A percentile compares a stretch with the other conserved stretches of the same genome.
These are phyloP conservation scores for Amphibolis antarctica DNA, from an alignment of 106 monocot species.

Conservation along the genomic window DNA sequence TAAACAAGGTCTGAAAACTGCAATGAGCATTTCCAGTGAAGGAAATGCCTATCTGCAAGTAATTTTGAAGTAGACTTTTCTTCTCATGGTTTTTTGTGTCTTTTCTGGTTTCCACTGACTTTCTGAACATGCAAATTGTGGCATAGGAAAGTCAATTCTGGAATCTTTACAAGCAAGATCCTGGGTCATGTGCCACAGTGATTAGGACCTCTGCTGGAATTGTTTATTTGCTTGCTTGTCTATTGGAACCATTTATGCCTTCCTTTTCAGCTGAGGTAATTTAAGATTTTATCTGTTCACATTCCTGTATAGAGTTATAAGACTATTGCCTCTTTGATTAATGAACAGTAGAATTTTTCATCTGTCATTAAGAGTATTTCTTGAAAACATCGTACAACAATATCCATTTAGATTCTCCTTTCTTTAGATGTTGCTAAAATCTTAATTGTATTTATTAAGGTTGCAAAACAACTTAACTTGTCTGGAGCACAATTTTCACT, in stretches of 20 bases:
- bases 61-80: background rate
- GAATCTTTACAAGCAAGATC: slow-evolving; percentile 88
- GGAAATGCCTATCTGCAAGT: slow-evolving; percentile 95
- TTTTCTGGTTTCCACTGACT: background rate
- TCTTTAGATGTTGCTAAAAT: background rate
- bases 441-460: slow-evolving; percentile 24
- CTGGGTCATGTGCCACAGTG: slow-evolving; percentile 63
- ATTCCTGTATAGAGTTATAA: background rate
- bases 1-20: slow-evolving; percentile 81
- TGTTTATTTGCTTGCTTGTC: slow-evolving; percentile 78
- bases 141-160: slow-evolving; percentile 90
- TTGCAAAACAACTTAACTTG: slow-evolving; percentile 76
- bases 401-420: background rate
- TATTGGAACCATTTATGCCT: slow-evolving; percentile 96
- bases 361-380: too few relatives aligned
- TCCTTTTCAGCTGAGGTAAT: slow-evolving; percentile 85
- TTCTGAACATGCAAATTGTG: background rate
- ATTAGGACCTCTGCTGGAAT: slow-evolving; percentile 87
- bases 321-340: background rate
- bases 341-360: background rate
- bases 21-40: slow-evolving; percentile 89
- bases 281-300: background rate
- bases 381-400: too few relatives aligned
- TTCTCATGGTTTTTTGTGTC: background rate
- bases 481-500: slow-evolving; percentile 38